phyloP scores from a whole-genome alignment of 2,329 filamentous ascomycete genomes.

The Drechslerella stenobrocha region DNA sequence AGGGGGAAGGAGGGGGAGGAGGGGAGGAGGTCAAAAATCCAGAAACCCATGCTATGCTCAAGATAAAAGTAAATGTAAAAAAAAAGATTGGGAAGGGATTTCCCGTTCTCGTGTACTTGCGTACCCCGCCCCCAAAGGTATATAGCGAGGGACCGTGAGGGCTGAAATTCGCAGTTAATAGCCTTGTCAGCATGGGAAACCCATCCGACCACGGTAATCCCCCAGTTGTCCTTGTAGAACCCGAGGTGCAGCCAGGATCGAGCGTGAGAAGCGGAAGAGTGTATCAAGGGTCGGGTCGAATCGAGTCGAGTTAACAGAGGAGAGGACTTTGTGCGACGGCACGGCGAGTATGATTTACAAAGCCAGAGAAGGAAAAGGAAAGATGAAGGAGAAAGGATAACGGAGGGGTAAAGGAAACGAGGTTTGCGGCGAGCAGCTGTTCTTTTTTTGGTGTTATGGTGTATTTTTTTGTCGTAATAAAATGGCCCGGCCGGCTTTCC shows the following conservation, averaged over 20 bases:
- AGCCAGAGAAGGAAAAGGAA: background rate
- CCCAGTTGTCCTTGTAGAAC: conserved; percentile 5
- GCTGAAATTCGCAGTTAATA: conserved; percentile 5
- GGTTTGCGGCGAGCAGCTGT: conserved; percentile 46
- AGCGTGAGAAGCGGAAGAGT: background rate
- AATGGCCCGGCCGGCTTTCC: conserved; percentile 22
- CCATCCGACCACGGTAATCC: conserved; percentile 7
- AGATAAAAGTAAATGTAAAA: conserved; percentile 25
- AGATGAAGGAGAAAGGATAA: conserved; percentile 19
- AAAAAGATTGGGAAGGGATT: conserved; percentile 2
- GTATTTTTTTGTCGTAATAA: conserved; percentile 42
- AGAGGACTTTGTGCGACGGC: conserved; percentile 40
- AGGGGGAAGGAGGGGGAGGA: conserved; percentile 13
- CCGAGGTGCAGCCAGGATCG: background rate
- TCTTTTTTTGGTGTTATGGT: conserved; percentile 47
- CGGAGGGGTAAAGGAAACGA: conserved; percentile 24
- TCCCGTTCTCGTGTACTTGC: conserved; percentile 24
- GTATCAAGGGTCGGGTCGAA: background rate
- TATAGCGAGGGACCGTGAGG: conserved; percentile 26
- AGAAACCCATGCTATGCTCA: conserved; percentile 48
- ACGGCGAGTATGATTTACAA: conserved; percentile 21
- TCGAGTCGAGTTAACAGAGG: conserved; percentile 32
- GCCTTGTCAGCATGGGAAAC: conserved; percentile 12
- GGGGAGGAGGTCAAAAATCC: conserved; percentile 15
- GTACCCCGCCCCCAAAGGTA: conserved; percentile 14